Evolutionary conservation across 1,284 basidiomycete genomes (phyloP).

Genomic region (Ustilago cynodontis): DNA sequence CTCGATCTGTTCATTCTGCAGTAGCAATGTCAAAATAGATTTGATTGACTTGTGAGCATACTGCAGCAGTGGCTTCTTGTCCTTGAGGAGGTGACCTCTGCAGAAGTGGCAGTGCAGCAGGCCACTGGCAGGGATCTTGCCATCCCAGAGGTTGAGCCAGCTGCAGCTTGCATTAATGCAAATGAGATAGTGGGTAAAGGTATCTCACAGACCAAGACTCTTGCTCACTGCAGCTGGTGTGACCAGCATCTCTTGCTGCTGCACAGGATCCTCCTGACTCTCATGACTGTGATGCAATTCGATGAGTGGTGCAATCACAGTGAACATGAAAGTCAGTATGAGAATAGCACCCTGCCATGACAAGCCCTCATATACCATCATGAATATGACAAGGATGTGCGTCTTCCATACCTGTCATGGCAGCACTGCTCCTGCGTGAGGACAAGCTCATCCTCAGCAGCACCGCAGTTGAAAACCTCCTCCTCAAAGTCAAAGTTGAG

Average conservation of each 20-base stretch:
- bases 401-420: not conserved
- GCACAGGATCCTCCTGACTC: not conserved
- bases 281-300: not conserved
- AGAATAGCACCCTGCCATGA: not conserved
- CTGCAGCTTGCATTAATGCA: not conserved
- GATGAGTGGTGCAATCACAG: conserved; percentile 3
- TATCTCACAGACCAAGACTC: not conserved
- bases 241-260: not conserved
- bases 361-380: not conserved
- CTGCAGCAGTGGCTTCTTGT: not conserved
- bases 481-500: not conserved
- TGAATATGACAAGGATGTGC: conserved; percentile 1
- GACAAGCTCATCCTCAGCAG: not conserved
- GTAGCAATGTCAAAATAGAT: not conserved
- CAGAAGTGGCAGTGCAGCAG: not conserved
- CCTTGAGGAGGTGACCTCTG: not conserved
- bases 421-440: not conserved
- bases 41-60: not conserved
- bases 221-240: conserved; percentile 1
- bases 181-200: not conserved
- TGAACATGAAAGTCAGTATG: not conserved
- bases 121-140: not conserved
- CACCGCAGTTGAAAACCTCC: not conserved
- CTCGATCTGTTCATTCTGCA: not conserved
- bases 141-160: conserved; percentile 5